Evolutionary conservation across 106 monocot species (phyloP).

Genomic region (Triglochin maritima): DNA sequence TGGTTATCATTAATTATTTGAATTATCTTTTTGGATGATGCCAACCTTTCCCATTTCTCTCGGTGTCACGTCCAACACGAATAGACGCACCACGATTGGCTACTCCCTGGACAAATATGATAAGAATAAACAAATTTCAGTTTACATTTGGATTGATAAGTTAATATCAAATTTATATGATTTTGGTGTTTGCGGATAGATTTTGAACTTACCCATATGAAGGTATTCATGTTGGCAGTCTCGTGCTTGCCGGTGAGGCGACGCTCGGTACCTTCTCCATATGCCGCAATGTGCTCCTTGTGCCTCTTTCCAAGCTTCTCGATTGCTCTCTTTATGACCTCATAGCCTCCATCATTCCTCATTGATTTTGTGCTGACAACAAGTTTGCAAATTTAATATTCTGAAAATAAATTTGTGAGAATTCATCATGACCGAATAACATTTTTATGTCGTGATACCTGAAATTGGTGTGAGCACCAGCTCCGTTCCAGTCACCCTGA

Average conservation of each 20-base stretch:
- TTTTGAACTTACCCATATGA: constrained; percentile 47
- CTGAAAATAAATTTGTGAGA: not conserved
- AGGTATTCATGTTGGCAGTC: constrained; percentile 78
- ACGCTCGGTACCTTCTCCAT: constrained; percentile 85
- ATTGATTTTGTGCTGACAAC: constrained; percentile 41
- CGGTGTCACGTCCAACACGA: constrained; percentile 19
- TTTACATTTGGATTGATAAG: too few relatives aligned
- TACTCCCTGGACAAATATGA: constrained; percentile 6
- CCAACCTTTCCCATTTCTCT: constrained; percentile 16
- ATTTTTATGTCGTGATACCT: constrained; percentile 17
- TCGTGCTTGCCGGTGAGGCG: constrained; percentile 75
- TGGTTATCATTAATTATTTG: not conserved
- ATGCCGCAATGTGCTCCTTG: constrained; percentile 69
- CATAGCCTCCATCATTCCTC: constrained; percentile 50
- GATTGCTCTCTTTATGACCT: constrained; percentile 48
- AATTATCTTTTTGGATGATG: not conserved
- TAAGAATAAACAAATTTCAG: too few relatives aligned
- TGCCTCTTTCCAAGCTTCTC: constrained; percentile 49
- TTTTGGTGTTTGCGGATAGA: too few relatives aligned
- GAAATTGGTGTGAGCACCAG: constrained; percentile 55
- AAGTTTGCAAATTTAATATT: not conserved
- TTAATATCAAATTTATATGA: too few relatives aligned
- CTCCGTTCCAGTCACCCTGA: constrained; percentile 64
- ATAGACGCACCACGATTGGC: constrained; percentile 22
- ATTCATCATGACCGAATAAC: not conserved